A percentile compares a stretch with the other conserved stretches of the same genome.
Evolutionary conservation across 2,329 filamentous ascomycete species (phyloP).

Genomic region (Sporothrix globosa): DNA sequence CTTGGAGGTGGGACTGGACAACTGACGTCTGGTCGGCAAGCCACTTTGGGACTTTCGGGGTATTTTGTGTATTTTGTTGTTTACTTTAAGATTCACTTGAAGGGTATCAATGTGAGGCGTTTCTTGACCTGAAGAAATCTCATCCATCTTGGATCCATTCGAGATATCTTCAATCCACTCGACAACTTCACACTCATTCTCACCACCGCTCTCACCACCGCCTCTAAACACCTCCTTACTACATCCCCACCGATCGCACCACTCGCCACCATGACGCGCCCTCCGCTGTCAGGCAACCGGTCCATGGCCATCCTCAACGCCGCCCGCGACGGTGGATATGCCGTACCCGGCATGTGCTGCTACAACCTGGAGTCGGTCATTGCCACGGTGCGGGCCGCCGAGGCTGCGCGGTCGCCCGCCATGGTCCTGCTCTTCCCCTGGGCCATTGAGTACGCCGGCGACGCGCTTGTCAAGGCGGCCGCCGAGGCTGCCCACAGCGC

Average conservation of each 20-base stretch:
- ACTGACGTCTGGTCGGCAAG: neutral
- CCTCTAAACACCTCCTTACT: neutral
- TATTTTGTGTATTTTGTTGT: slow-evolving; percentile 1
- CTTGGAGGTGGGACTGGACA: neutral
- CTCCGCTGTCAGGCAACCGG: slow-evolving; percentile 52
- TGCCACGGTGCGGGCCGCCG: slow-evolving; percentile 65
- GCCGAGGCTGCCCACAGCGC: slow-evolving; percentile 60
- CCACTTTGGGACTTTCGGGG: neutral
- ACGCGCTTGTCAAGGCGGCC: slow-evolving; percentile 58
- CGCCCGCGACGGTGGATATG: slow-evolving; percentile 59
- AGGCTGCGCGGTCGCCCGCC: slow-evolving; percentile 66
- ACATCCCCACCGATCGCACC: neutral
- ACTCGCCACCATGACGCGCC: slow-evolving; percentile 41
- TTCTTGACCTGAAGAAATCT: neutral
- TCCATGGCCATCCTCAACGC: slow-evolving; percentile 61
- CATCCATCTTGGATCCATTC: neutral
- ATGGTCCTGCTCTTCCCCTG: slow-evolving; percentile 77
- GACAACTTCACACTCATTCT: neutral
- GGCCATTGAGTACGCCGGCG: slow-evolving; percentile 68
- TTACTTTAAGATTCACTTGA: neutral
- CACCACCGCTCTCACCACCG: neutral
- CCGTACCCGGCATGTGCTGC: slow-evolving; percentile 58
- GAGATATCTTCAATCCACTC: neutral
- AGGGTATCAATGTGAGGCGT: neutral
- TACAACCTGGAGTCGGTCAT: slow-evolving; percentile 56